These are phyloP conservation scores for Diddensiella caesifluorescens DNA, from an alignment of 805 yeast species.

Conservation along the genomic window DNA sequence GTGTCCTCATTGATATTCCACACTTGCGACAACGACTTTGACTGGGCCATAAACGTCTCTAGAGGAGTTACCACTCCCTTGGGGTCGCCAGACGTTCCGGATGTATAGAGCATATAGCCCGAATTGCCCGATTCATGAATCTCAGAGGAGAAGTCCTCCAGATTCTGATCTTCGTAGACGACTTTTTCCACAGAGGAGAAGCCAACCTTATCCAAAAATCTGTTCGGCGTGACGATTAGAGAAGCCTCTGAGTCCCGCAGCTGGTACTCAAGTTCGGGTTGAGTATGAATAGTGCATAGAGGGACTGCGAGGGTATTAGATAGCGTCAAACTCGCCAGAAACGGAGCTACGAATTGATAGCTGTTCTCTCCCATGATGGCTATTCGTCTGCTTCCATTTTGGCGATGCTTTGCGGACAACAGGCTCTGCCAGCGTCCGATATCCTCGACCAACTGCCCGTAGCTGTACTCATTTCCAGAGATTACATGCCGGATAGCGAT, in stretches of 20 bases:
- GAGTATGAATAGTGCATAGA: slow-evolving; percentile 32
- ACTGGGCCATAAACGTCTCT: slow-evolving; percentile 29
- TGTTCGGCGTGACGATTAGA: slow-evolving; percentile 26
- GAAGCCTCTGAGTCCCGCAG: slow-evolving; percentile 27
- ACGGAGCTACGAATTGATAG: slow-evolving; percentile 27
- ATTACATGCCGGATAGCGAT: slow-evolving; percentile 30
- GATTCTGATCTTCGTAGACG: slow-evolving; percentile 19
- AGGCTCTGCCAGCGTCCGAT: slow-evolving; percentile 26
- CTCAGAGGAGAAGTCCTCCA: not conserved
- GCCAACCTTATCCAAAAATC: slow-evolving; percentile 26
- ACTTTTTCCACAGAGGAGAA: slow-evolving; percentile 16
- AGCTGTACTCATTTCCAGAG: slow-evolving; percentile 28
- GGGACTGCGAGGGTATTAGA: slow-evolving; percentile 31
- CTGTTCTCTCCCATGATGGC: slow-evolving; percentile 35
- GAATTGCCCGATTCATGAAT: slow-evolving; percentile 10
- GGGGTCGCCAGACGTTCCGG: slow-evolving; percentile 35
- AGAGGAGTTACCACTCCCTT: slow-evolving; percentile 33
- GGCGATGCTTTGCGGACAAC: slow-evolving; percentile 10
- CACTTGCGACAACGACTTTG: slow-evolving; percentile 29
- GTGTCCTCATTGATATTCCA: slow-evolving; percentile 29
- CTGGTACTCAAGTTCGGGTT: slow-evolving; percentile 30
- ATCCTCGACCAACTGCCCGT: slow-evolving; percentile 27
- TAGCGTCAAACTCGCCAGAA: slow-evolving; percentile 28
- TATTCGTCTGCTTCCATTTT: slow-evolving; percentile 20
- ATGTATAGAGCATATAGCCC: slow-evolving; percentile 32